Evolutionary conservation across 257 asterid genomes (phyloP).

Genomic region (Przewalskia tangutica): DNA sequence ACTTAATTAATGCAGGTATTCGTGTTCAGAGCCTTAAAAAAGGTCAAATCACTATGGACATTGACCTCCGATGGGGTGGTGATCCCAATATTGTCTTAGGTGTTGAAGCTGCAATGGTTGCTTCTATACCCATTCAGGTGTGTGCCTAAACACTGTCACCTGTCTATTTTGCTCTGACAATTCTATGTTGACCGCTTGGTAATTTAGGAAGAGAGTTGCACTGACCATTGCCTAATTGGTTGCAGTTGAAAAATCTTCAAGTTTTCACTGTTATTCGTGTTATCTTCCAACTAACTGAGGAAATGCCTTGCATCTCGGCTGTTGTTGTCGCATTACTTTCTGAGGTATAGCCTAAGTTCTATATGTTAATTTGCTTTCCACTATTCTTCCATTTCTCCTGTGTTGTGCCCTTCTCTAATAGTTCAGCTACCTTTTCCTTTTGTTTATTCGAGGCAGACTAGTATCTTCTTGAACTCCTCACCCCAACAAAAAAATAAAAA

Average conservation of each 20-base stretch:
- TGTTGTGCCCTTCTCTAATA: not conserved
- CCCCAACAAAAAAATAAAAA: too few species aligned
- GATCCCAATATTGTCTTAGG: constrained; percentile 90
- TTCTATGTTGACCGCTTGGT: not conserved
- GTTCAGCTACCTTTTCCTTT: not conserved
- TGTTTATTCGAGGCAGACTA: not conserved
- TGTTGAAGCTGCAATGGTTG: constrained; percentile 94
- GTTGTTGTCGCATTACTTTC: constrained; percentile 98
- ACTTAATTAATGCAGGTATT: constrained; percentile 52
- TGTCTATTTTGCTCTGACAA: not conserved
- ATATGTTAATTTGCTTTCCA: not conserved
- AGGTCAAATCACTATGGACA: constrained; percentile 98
- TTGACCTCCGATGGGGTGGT: constrained; percentile 98
- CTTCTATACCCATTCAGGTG: constrained; percentile 97
- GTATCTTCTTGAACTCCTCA: too few species aligned
- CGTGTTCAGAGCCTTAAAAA: constrained; percentile 97
- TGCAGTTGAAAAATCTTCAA: constrained; percentile 96
- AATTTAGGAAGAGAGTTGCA: not conserved
- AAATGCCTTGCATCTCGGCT: constrained; percentile 97
- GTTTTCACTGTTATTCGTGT: constrained; percentile 93
- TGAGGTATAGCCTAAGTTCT: constrained; percentile 42
- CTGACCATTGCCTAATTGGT: constrained; percentile 8
- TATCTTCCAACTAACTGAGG: constrained; percentile 90
- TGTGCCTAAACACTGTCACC: constrained; percentile 9
- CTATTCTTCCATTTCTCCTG: not conserved